Base-by-base conservation (phyloP, 768 basidiomycete species). In the Tephrocybe sp. region DNA sequence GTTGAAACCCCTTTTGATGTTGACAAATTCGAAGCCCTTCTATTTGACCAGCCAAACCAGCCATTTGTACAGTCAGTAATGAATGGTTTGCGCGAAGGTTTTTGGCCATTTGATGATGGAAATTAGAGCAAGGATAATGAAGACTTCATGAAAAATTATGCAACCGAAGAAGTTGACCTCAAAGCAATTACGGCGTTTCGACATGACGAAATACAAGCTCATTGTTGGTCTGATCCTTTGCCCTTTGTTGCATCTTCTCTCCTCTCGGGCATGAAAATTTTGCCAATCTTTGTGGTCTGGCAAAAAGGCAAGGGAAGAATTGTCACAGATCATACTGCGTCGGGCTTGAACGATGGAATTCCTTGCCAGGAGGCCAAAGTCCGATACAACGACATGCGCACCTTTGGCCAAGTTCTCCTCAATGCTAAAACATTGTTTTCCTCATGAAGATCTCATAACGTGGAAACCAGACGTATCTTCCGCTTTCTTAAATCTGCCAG, bases 401-500 rank as follows among this genome's bases (percentile, higher is more conserved):
- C 52, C 19, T 64, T 64, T 45, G 59, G 50, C 2, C 49, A 48
- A 19, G 49, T 19, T 3, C 41, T 64, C 16, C 25, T 33, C 36
- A 41, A 61, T 4, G 54, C 44, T 29, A 4, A 23, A 21, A 9
- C 6, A 15, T 2, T 13, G 42, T 1, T 13, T 57, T 43, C 57
- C 59, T 1, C 25, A 27, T 1, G n/a, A 34, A 1, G 7, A 36
- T 1, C 19, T 63, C 15, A 41, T 59, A 16, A 49, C 56, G 11
- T 64, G 57, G 49, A 69, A 68, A 40, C 55, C 57, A 15, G 65
- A 70, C 40, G 60, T 70, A 12, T 38, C 60, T 3, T 52, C 54
- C 1, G 69, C 69, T 1, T 72, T 67, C 46, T 61, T 63, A 3
- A 67, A 57, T 39, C 53, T 69, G 0, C 66, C 68, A 5, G 58